Percentiles rank a stretch among this genome's conserved stretches.
phyloP scores from a whole-genome alignment of 2,329 filamentous ascomycete species.

The Pseudogymnoascus sp. region DNA sequence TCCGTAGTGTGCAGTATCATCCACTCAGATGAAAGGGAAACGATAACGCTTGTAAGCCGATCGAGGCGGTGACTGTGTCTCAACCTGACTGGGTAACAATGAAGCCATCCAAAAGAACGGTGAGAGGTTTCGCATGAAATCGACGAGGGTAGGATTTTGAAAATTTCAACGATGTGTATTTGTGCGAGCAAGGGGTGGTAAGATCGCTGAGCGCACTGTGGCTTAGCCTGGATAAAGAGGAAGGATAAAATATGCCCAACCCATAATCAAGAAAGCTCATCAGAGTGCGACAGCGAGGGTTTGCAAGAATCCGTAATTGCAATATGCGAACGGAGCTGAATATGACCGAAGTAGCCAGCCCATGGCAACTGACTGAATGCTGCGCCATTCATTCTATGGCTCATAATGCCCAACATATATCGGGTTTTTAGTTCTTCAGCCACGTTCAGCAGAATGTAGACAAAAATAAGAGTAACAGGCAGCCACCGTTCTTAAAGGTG shows the following conservation, averaged over 20 bases:
- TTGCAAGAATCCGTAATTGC: constrained; percentile 3
- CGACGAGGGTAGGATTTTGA: constrained; percentile 2
- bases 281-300: constrained; percentile 5
- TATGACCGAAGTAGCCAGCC: background rate
- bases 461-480: background rate
- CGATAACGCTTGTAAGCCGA: constrained; percentile 9
- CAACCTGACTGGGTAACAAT: constrained; percentile 9
- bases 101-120: constrained; percentile 4
- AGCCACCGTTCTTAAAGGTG: background rate
- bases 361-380: background rate
- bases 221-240: constrained; percentile 4
- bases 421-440: background rate
- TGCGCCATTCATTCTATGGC: background rate
- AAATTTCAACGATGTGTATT: constrained; percentile 1
- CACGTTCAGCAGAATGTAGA: background rate
- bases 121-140: constrained; percentile 6
- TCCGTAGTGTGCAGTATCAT: background rate
- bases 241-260: constrained; percentile 9
- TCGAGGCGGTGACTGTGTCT: constrained; percentile 8
- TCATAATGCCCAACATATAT: constrained; percentile 6
- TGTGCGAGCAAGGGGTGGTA: constrained; percentile 2
- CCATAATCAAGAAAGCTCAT: background rate
- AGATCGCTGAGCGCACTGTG: constrained; percentile 4
- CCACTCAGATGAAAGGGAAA: constrained; percentile 2
- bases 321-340: constrained; percentile 2